Evolutionary conservation across 1,139 yeast genomes (phyloP), one percentile per base, ranked within the genome.

Genomic region (Hyphopichia khmerensis): DNA sequence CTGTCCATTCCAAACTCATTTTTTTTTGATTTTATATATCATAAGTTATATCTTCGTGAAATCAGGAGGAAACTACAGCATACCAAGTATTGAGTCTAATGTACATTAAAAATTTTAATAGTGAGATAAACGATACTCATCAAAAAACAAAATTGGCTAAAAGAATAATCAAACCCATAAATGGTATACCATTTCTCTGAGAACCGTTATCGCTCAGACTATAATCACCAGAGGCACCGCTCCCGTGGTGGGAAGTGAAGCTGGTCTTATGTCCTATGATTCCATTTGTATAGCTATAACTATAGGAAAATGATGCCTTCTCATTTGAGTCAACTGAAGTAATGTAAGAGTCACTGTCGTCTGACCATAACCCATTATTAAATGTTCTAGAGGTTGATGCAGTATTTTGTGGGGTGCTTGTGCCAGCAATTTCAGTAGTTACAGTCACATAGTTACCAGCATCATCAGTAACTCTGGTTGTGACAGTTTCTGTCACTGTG

Each of bases 361-460:
- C 30, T 4, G 30, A 14, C 31, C 30, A 35, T 9, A 21, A 16
- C 13, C 38, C 38, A 18, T 35, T 35, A 18, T 35, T 14, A 18
- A 5, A 17, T 9, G 38, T 4, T 32, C 17, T 16, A 3, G 58
- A 48, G 24, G 51, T 45, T 17, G 50, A 34, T 11, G 48, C 33
- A 11, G 47, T 35, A 8, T 46, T 30, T 7, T 46, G 16, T 13
- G 45, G n/a, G n/a, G n/a, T n/a, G n/a, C n/a, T 38, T 14, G 47
- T 43, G 16, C 16, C 32, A 5, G 17, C 32, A 6, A 15, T 7
- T 29, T n/a, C 10, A 13, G 32, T 29, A 5, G 17, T 15, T n/a
- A 15, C 32, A 3, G 32, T 29, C 10, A 29, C 32, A 5, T 59
- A 57, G 38, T 50, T 53, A 18, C 47, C 21, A 17, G 34, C 40